Base-by-base conservation (phyloP, 163 green algal species). In the Scenedesmus sp. region DNA sequence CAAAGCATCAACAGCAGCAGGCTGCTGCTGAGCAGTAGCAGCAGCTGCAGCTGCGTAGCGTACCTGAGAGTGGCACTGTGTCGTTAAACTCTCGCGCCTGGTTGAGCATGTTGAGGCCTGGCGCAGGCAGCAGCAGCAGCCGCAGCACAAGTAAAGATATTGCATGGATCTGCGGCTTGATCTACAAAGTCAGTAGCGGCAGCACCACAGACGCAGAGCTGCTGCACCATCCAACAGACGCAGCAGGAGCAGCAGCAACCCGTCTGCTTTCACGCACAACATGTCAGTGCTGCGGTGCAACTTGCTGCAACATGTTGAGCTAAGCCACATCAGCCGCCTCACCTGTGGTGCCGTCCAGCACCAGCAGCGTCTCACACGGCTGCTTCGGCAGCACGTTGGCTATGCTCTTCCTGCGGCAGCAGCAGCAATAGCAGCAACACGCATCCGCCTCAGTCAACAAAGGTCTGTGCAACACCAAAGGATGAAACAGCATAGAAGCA, bases 21-120 rank as follows among this genome's bases (percentile, higher is more conserved):
- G 34, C 34, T 46, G 34, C 34, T 64, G 59, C 59, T 9, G 59
- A 15, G 59, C 59, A 64, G 59, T 9, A 64, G 59, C 9, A 9
- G 59, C 34, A 46, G 34, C 34, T 46, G 34, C 34, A 64, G 59
- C 59, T 10, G 9, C 59, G 59, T 10, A 64, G 59, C 70, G 4
- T 8, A 79, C 70, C 70, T 16, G 96, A 98, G 3, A 99, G 91
- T 10, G 94, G 93, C 5, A 99, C 97, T 0, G 91, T 92, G 66
- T 99, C 95, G 88, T 98, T 97, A 94, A 99, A 99, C 92, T 99
- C 97, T 23, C 94, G 93, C 26, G 98, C 98, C 93, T 97, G 95
- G 92, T 98, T 99, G 16, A 99, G 93, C 98, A 99, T 99, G 96
- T 99, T 99, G 20, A 99, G 95, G 10, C 98, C 97, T 97, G 92